These are phyloP conservation scores for Phytophthora chlamydospora DNA, from an alignment of 352 stramenopile species.

Conservation along the genomic window DNA sequence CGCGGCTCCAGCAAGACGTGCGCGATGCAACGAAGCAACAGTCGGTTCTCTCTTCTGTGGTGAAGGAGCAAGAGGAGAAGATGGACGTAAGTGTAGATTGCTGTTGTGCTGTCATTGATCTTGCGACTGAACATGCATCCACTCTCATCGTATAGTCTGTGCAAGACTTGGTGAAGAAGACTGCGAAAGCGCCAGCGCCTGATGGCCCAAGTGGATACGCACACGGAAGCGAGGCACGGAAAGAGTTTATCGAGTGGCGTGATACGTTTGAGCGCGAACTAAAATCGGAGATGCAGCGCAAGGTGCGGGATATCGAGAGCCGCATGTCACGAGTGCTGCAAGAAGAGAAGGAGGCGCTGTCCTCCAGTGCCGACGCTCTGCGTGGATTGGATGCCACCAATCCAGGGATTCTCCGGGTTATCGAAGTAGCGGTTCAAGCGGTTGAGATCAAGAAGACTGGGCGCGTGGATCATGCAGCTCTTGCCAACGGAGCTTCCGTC, in stretches of 20 bases:
- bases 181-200: not conserved
- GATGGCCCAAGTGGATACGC: conserved; percentile 14
- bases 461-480: conserved; percentile 65
- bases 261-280: conserved; percentile 45
- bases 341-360: conserved; percentile 61
- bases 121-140: conserved; percentile 9
- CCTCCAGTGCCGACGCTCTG: conserved; percentile 57
- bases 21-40: conserved; percentile 35
- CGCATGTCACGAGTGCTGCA: conserved; percentile 65
- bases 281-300: conserved; percentile 49
- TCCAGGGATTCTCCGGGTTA: conserved; percentile 46
- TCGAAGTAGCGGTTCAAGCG: conserved; percentile 54
- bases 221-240: conserved; percentile 25
- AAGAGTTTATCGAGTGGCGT: conserved; percentile 43
- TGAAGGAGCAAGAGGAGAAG: conserved; percentile 50
- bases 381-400: conserved; percentile 59
- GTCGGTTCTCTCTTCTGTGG: conserved; percentile 25
- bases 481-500: conserved; percentile 70
- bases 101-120: not conserved
- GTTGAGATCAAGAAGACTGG: conserved; percentile 67
- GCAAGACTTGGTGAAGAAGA: conserved; percentile 32
- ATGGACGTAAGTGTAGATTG: conserved; percentile 41
- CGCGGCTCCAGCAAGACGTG: conserved; percentile 42
- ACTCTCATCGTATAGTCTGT: conserved; percentile 24
- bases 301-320: conserved; percentile 63